phyloP scores from a whole-genome alignment of 2,329 filamentous ascomycete species.

The Xylariales sp. region DNA sequence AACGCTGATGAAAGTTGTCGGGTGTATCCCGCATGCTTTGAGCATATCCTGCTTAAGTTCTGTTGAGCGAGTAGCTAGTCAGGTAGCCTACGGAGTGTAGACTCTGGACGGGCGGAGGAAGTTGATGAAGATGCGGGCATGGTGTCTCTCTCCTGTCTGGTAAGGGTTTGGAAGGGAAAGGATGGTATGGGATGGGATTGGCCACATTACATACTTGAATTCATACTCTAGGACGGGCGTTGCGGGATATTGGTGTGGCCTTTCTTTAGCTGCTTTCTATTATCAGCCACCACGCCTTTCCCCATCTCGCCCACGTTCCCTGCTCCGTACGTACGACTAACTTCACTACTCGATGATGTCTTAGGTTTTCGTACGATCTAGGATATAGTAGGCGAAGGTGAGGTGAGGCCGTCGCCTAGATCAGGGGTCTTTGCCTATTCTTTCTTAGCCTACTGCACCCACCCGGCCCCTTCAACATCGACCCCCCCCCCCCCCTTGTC shows the following conservation, averaged over 20 bases:
- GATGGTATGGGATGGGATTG: background rate
- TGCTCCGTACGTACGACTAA: conserved; percentile 3
- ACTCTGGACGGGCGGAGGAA: background rate
- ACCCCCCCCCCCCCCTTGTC: too few relatives aligned
- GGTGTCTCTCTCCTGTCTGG: background rate
- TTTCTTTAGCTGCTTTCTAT: conserved; percentile 12
- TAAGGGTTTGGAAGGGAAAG: background rate
- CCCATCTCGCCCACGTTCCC: background rate
- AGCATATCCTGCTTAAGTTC: conserved; percentile 18
- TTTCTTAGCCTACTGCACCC: background rate
- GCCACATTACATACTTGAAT: conserved; percentile 29
- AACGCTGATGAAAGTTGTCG: conserved; percentile 1
- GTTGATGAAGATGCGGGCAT: background rate
- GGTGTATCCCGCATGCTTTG: background rate
- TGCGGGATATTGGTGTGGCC: conserved; percentile 20
- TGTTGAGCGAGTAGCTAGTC: conserved; percentile 12
- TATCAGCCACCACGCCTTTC: background rate
- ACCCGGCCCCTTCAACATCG: background rate
- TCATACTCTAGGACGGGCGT: conserved; percentile 31
- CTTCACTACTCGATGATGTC: background rate
- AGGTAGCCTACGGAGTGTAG: background rate
- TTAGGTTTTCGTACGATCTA: background rate
- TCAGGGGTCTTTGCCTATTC: background rate
- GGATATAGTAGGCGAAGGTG: background rate
- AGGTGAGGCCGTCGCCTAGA: conserved; percentile 13